Base-by-base conservation (phyloP, 2,329 filamentous ascomycete species). In the Diaporthe nobilis region DNA sequence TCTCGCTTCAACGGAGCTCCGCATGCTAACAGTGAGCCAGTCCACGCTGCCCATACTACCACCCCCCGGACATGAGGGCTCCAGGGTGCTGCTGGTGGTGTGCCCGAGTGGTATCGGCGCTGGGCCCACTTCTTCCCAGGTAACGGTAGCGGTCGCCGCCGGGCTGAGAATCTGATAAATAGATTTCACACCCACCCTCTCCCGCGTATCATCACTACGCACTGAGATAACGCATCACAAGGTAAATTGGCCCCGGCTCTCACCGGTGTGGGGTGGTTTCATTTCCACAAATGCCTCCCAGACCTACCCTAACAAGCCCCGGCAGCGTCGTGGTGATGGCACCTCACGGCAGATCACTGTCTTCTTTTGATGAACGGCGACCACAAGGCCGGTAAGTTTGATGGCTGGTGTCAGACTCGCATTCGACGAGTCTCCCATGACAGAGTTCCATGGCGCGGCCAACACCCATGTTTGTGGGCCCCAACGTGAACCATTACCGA, bases 181-280 rank as follows among this genome's bases (percentile, higher is more conserved):
- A 37, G 60, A 63, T 39, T 63, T 44, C 58, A 61, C 71, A 73
- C 47, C 47, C 47, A 65, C 47, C 34, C n/a, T 37, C 20, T 55
- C 65, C 65, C 65, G 49, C 65, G 37, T 55, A 55, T 65, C 71
- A 65, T 17, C 53, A 72, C 53, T n/a, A 47, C 20, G 42, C 22
- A 44, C 31, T 73, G 34, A 49, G 75, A 76, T 76, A 76, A 75
- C 67, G 68, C 53, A 67, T 47, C 47, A 39, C 44, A 57, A 72
- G 67, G 71, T 75, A 74, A 63, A 75, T 75, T 77, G 58, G 67
- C 39, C 57, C 49, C 67, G 71, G 49, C 57, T 55, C 68, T 77
- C 75, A 77, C 75, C 75, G 73, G 75, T 77, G 75, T 75, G 75
- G 75, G 47, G 71, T 49, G 39, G 75, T 77, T 77, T 75, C 73